These are phyloP conservation scores for Centella asiatica DNA, from an alignment of 129 eudicot genomes.

Conservation along the genomic window DNA sequence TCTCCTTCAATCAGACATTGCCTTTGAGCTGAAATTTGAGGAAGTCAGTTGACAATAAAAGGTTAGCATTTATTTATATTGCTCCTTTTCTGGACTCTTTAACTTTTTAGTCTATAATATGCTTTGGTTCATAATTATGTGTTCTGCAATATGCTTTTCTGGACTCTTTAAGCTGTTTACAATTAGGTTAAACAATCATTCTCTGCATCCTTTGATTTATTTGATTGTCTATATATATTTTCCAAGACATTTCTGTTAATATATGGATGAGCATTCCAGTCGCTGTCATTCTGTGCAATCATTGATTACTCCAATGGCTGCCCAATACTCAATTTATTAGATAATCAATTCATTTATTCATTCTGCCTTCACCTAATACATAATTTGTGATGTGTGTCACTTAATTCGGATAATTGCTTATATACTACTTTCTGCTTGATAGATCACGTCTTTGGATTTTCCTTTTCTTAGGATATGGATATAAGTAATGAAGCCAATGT, in stretches of 20 bases:
- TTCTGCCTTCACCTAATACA: neutral
- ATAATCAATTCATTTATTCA: too few species aligned
- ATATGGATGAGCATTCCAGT: neutral
- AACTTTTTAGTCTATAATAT: neutral
- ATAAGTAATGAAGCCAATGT: conserved; percentile 79
- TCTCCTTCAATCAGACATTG: neutral
- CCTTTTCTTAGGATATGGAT: conserved; percentile 43
- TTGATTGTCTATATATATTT: neutral
- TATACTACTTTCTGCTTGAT: neutral
- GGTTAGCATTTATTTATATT: neutral
- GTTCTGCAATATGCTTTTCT: too few species aligned
- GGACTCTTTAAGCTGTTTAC: too few species aligned
- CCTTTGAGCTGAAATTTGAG: neutral
- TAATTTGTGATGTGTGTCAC: neutral
- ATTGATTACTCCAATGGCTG: too few species aligned
- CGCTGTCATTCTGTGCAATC: neutral
- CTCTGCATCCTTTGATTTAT: too few species aligned
- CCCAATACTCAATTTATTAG: too few species aligned
- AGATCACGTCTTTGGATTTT: neutral
- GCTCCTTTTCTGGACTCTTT: neutral
- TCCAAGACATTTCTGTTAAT: neutral
- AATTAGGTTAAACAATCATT: too few species aligned
- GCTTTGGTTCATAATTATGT: neutral
- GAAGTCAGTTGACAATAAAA: neutral
- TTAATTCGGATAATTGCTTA: neutral